Base-by-base conservation (phyloP, 441 rosid species). In the Erodium moschatum region DNA sequence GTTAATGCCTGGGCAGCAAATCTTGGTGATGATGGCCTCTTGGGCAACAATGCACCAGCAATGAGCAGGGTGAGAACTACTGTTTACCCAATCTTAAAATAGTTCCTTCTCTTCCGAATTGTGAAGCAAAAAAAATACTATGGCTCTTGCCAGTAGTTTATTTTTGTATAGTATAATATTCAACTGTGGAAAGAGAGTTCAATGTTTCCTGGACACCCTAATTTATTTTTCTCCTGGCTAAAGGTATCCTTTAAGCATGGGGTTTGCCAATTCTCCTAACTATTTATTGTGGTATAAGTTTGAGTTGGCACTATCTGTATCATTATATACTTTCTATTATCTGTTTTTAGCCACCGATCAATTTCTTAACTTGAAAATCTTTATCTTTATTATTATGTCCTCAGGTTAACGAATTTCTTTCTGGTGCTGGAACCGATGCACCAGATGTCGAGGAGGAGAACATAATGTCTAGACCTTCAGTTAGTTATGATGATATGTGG, bases 401-500 rank as follows among this genome's bases (percentile, higher is more conserved):
- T 75, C 64, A 94, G 99, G 98, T 95, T 75, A 90, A 95, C 52
- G 99, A 95, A 76, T 92, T 92, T 81, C 86, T 95, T 66, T 85
- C 98, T 68, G 99, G 99, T 76, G 94, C 94, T 67, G 98, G 99
- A 75, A 92, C 99, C 33, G 99, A 95, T 82, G 98, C 99, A 71
- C 99, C 99, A 10, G 99, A 95, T 85, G 99, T 95, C 72, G 98
- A 95, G 65, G 99, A 95, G 75, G 97, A 93, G 78, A 90, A 90
- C 78, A 80, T 85, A 35, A 75, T 85, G 72, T 84, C 98, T 54
- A 86, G 96, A 80, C 87, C 92, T 72, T 92, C 98, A 18, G 91
- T 90, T 75, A 92, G 98, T 72, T 95, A 95, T 77, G 99, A 95
- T 76, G 99, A 95, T 84, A 90, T 95, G 96, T 95, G 99, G 99